Conservation (phyloP, 306 rosid genomes). For the Vicia sativa region DNA sequence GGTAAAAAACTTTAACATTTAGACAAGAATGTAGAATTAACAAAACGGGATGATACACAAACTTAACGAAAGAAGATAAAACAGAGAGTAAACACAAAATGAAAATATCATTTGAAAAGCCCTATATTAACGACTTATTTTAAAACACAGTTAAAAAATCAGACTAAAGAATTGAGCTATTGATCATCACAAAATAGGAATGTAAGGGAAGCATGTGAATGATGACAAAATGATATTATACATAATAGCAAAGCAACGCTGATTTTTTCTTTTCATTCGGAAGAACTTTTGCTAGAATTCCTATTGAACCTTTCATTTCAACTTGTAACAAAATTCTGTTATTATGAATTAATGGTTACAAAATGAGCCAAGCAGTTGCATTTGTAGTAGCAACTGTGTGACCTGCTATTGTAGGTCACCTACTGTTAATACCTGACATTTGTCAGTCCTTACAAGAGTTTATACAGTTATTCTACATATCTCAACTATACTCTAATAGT, state of each 20-base stretch:
- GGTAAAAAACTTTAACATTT: too few relatives aligned
- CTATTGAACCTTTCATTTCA: too few relatives aligned
- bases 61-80: slow-evolving; percentile 21
- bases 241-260: slow-evolving; percentile 22
- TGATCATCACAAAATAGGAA: slow-evolving; percentile 15
- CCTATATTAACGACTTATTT: slow-evolving; percentile 24
- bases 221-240: slow-evolving; percentile 12
- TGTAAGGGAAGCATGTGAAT: slow-evolving; percentile 20
- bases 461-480: too few relatives aligned
- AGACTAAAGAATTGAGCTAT: slow-evolving; percentile 20
- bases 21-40: slow-evolving; percentile 19
- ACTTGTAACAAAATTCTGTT: too few relatives aligned
- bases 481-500: too few relatives aligned
- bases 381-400: too few relatives aligned
- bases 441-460: too few relatives aligned
- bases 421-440: too few relatives aligned
- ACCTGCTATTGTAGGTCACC: too few relatives aligned
- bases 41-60: slow-evolving; percentile 15
- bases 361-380: too few relatives aligned
- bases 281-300: too few relatives aligned
- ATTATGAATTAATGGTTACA: too few relatives aligned
- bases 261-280: neutral
- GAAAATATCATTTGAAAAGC: slow-evolving; percentile 13
- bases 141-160: slow-evolving; percentile 5
- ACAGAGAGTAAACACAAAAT: slow-evolving; percentile 15